A percentile compares a stretch with the other conserved stretches of the same genome.
Conservation (phyloP, 1,284 basidiomycete genomes). For the Cutaneotrichosporon cavernicola region DNA sequence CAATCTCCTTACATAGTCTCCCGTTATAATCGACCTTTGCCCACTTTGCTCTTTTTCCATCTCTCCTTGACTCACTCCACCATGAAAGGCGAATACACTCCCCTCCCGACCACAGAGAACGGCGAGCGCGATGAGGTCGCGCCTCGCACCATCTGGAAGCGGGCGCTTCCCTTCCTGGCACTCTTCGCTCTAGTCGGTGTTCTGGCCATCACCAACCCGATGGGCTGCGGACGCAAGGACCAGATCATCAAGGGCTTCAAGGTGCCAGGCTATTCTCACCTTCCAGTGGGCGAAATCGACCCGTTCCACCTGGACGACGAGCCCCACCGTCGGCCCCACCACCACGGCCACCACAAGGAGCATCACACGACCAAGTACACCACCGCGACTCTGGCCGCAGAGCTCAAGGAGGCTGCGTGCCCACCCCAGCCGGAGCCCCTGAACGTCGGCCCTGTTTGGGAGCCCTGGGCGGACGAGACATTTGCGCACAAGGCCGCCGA, state of each 20-base stretch:
- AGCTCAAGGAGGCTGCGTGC: slow-evolving; percentile 26
- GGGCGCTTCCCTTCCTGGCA: slow-evolving; percentile 1
- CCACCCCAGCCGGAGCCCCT: slow-evolving; percentile 40
- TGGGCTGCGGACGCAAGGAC: slow-evolving; percentile 3
- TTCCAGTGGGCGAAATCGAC: neutral
- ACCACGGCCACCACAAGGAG: neutral
- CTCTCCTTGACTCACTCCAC: slow-evolving; percentile 2
- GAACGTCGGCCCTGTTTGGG: slow-evolving; percentile 42
- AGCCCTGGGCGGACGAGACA: slow-evolving; percentile 35
- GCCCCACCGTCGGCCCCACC: neutral
- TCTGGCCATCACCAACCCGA: neutral
- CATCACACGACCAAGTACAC: neutral
- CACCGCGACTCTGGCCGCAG: slow-evolving; percentile 3
- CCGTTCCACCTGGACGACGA: neutral
- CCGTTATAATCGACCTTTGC: neutral
- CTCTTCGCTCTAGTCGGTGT: neutral
- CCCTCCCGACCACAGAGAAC: slow-evolving; percentile 3
- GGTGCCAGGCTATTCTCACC: slow-evolving; percentile 8
- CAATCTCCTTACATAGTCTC: neutral
- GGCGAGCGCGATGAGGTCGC: neutral
- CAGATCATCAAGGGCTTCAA: neutral
- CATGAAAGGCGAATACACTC: slow-evolving; percentile 9
- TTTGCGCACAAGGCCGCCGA: slow-evolving; percentile 43
- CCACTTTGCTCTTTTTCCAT: neutral
- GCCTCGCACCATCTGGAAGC: slow-evolving; percentile 2